Base-by-base conservation (phyloP, 208 protist genomes). In the Kentomonas sorsogonicus region DNA sequence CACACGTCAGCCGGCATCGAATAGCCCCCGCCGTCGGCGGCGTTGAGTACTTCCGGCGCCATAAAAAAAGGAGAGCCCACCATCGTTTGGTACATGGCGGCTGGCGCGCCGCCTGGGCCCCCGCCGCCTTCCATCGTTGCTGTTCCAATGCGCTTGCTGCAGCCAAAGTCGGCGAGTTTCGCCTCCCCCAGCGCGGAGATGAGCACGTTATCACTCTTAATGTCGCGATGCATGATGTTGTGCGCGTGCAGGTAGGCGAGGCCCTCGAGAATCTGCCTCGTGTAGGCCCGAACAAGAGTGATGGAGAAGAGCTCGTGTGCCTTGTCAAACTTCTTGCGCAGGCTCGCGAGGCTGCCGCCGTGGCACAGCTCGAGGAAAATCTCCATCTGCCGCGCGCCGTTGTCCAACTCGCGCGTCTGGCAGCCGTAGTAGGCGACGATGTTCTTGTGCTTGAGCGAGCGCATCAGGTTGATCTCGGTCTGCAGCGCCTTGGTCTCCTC, bases 161-260 rank as follows among this genome's bases (percentile, higher is more conserved):
- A 94, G 5, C 93, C 93, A 79, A 98, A 98, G 61, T 98, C 95
- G 2, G 94, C 89, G 16, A 98, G 77, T 73, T 97, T 98, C 3
- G 94, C 87, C 48, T 91, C 74, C 23, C 93, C 94, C 0, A 74
- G 61, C 0, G 86, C 70, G 33, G 73, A 89, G 52, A 97, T 86
- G 40, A 97, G 74, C 30, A 97, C 86, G 60, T 97, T 97, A 30
- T 91, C 89, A 52, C 89, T 74, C 74, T 97, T 97, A 54, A 97
- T 83, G 63, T 97, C 92, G 46, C 89, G 74, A 41, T 95, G 89
- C 38, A 91, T 74, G 46, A 97, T 79, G 55, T 78, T 60, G 33
- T 79, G 64, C 22, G 51, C 57, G 64, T 96, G 91, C 23, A 97
- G 71, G 69, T 97, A 97, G 34, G 59, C 38, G 4, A 97, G 64